These are phyloP conservation scores for Penicillium fimorum DNA, from an alignment of 495 filamentous ascomycete genomes.

Conservation along the genomic window DNA sequence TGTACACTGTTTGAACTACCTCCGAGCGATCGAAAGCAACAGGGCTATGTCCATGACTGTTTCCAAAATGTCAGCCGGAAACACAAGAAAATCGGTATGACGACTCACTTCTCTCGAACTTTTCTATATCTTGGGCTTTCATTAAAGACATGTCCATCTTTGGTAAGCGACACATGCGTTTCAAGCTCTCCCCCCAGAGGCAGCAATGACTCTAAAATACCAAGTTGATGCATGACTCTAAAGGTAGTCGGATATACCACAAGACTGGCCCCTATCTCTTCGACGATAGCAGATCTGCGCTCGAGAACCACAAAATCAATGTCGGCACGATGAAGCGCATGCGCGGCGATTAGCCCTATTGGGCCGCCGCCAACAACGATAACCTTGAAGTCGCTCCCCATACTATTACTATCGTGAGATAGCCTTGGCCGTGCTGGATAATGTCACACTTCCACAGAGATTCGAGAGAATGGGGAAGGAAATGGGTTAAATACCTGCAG, in stretches of 20 bases:
- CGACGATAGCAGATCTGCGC: slow-evolving; percentile 30
- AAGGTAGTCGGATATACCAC: slow-evolving; percentile 34
- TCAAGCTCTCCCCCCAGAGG: slow-evolving; percentile 19
- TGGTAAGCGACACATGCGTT: slow-evolving; percentile 16
- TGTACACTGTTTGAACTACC: slow-evolving; percentile 25
- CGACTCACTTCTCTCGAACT: slow-evolving; percentile 21
- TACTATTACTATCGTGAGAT: no score
- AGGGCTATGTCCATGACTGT: slow-evolving; percentile 16
- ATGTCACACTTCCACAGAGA: no score
- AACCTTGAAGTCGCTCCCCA: slow-evolving; percentile 37
- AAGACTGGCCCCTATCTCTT: slow-evolving; percentile 41
- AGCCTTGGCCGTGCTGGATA: no score
- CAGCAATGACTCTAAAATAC: slow-evolving; percentile 36
- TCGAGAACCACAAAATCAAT: slow-evolving; percentile 57
- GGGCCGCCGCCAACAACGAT: slow-evolving; percentile 55
- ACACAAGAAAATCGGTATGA: no score
- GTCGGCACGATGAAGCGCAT: slow-evolving; percentile 43
- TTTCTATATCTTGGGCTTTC: slow-evolving; percentile 13
- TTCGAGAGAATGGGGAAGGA: no score
- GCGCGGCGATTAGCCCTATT: slow-evolving; percentile 47
- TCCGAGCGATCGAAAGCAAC: slow-evolving; percentile 27
- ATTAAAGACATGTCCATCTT: slow-evolving; percentile 21
- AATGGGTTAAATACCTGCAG: no score
- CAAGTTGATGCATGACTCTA: slow-evolving; percentile 51
- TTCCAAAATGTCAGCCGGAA: background rate